Evolutionary conservation across 2,329 filamentous ascomycete species (phyloP).

Genomic region (Didymellaceae sp.): DNA sequence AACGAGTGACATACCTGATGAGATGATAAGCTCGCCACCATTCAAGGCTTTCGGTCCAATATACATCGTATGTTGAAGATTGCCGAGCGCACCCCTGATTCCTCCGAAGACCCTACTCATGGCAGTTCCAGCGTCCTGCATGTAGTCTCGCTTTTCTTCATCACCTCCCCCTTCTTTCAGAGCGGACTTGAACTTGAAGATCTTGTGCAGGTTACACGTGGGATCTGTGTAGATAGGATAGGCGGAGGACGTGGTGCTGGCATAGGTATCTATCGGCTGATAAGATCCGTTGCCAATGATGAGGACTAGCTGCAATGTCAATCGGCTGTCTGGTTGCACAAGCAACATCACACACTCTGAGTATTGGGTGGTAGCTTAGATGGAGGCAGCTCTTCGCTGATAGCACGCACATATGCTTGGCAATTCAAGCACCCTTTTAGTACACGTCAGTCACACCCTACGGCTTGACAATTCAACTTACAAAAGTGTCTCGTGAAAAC

Average conservation of each 20-base stretch:
- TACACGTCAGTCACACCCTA: background rate
- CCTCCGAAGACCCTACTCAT: slow-evolving; percentile 23
- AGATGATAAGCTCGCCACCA: slow-evolving; percentile 31
- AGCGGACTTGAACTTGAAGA: slow-evolving; percentile 31
- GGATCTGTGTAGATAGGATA: slow-evolving; percentile 37
- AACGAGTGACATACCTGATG: slow-evolving; percentile 18
- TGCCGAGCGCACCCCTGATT: slow-evolving; percentile 27
- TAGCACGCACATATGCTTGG: slow-evolving; percentile 29
- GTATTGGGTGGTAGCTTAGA: slow-evolving; percentile 25
- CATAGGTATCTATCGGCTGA: slow-evolving; percentile 33
- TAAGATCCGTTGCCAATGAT: slow-evolving; percentile 32
- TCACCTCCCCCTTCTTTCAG: slow-evolving; percentile 22
- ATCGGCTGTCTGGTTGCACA: background rate
- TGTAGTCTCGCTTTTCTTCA: slow-evolving; percentile 29
- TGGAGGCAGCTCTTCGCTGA: slow-evolving; percentile 29
- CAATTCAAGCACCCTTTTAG: slow-evolving; percentile 39
- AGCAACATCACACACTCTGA: slow-evolving; percentile 20
- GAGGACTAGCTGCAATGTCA: slow-evolving; percentile 18
- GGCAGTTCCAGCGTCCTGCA: slow-evolving; percentile 26
- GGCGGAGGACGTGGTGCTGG: slow-evolving; percentile 18
- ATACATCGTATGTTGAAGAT: slow-evolving; percentile 25
- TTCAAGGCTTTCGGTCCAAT: slow-evolving; percentile 34
- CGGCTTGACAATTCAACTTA: slow-evolving; percentile 2
- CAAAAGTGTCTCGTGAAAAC: slow-evolving; percentile 35
- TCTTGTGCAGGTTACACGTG: slow-evolving; percentile 23